phyloP scores from a whole-genome alignment of 2,329 filamentous ascomycete genomes.

The Saccharata proteae region DNA sequence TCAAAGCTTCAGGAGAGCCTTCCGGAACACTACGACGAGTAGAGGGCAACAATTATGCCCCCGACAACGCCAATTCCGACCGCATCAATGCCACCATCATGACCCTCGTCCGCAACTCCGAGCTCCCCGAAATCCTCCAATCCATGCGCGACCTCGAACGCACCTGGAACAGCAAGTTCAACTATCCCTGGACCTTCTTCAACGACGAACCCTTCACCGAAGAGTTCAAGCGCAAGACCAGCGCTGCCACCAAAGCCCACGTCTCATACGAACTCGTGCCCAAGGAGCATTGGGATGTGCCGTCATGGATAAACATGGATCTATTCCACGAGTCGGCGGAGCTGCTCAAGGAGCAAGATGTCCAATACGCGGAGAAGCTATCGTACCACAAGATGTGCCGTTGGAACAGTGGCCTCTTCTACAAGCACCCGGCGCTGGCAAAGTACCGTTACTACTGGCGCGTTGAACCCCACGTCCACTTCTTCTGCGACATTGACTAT shows the following conservation, averaged over 20 bases:
- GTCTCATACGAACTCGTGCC: constrained; percentile 80
- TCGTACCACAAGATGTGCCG: constrained; percentile 99
- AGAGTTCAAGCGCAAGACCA: constrained; percentile 78
- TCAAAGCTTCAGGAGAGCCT: constrained; percentile 68
- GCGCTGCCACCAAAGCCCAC: constrained; percentile 75
- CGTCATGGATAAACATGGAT: constrained; percentile 82
- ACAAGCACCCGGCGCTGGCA: constrained; percentile 80
- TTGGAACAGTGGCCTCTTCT: constrained; percentile 98
- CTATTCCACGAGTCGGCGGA: constrained; percentile 75
- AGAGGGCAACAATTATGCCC: constrained; percentile 59
- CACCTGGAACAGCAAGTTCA: constrained; percentile 98
- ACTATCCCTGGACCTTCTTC: constrained; percentile 99
- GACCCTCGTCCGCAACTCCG: constrained; percentile 83
- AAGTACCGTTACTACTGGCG: constrained; percentile 92
- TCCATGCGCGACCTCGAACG: constrained; percentile 86
- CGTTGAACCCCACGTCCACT: constrained; percentile 95
- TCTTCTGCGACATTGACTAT: constrained; percentile 98
- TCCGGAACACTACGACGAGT: constrained; percentile 62
- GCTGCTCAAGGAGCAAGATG: constrained; percentile 68
- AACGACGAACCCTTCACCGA: constrained; percentile 90
- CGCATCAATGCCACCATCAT: constrained; percentile 91
- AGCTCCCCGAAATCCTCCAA: constrained; percentile 69
- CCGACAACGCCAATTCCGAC: constrained; percentile 60
- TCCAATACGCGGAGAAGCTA: constrained; percentile 79
- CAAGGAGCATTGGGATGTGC: constrained; percentile 87